Percentiles rank a stretch among this genome's conserved stretches.
These are phyloP conservation scores for Vaccinium vitisidaea DNA, from an alignment of 148 eudicot species.

Conservation along the genomic window DNA sequence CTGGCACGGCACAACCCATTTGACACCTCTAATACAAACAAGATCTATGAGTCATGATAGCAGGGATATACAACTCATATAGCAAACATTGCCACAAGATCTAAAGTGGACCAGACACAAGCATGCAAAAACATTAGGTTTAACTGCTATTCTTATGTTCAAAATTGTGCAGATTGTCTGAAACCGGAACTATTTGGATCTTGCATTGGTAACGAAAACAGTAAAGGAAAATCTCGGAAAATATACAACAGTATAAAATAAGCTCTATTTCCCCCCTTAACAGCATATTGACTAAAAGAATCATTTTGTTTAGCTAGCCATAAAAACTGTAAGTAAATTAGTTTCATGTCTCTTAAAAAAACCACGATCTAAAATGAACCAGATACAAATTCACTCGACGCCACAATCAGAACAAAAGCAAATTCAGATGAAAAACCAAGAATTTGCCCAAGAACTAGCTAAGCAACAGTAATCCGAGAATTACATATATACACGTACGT, in stretches of 20 bases:
- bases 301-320: not conserved
- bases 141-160: no score
- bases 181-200: not conserved
- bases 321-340: not conserved
- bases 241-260: not conserved
- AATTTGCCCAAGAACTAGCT: slow-evolving; percentile 19
- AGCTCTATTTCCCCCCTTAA: not conserved
- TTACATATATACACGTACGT: slow-evolving; percentile 29
- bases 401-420: slow-evolving; percentile 4
- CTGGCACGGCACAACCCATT: no score
- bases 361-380: not conserved
- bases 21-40: no score
- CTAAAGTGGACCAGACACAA: not conserved
- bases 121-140: not conserved
- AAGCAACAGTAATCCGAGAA: slow-evolving; percentile 16
- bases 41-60: not conserved
- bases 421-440: not conserved
- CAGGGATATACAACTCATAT: not conserved
- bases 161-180: not conserved
- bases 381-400: not conserved
- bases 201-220: not conserved
- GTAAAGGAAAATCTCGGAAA: not conserved
- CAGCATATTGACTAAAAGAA: no score
- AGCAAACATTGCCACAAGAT: no score
- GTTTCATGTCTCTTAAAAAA: not conserved